Conservation (phyloP, 2,329 filamentous ascomycete species). For the Coniochaeta prunicola region DNA sequence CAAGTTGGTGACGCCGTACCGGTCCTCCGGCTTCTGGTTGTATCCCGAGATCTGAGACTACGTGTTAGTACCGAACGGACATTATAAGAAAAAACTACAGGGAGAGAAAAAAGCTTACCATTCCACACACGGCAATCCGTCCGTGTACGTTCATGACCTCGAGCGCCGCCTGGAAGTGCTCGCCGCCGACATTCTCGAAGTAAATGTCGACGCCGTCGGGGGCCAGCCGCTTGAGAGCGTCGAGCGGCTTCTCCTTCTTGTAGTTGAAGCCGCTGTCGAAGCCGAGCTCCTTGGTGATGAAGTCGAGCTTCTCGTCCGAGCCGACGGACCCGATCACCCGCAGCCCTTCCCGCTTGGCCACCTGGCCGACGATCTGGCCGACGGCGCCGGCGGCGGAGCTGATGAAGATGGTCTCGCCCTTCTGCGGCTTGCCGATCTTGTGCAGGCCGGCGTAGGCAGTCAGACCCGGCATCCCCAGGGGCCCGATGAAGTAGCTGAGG, state of each 20-base stretch:
- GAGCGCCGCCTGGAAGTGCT: conserved; percentile 40
- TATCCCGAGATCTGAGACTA: conserved; percentile 60
- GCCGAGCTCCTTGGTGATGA: conserved; percentile 42
- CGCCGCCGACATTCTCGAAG: conserved; percentile 47
- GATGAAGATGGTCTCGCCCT: conserved; percentile 75
- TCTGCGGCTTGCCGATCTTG: conserved; percentile 64
- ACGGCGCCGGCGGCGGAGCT: conserved; percentile 75
- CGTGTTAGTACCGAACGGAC: background rate
- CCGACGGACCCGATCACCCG: conserved; percentile 76
- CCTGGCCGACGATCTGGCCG: conserved; percentile 74
- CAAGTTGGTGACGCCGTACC: conserved; percentile 61
- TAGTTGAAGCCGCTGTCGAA: conserved; percentile 72
- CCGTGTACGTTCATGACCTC: conserved; percentile 50
- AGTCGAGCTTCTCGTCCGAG: conserved; percentile 71
- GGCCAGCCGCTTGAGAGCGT: conserved; percentile 63
- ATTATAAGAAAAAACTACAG: background rate
- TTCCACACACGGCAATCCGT: conserved; percentile 56
- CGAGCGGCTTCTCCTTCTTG: conserved; percentile 66
- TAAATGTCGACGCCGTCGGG: conserved; percentile 70
- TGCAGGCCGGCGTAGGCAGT: conserved; percentile 52
- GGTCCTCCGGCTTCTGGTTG: conserved; percentile 49
- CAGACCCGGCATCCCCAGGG: conserved; percentile 45
- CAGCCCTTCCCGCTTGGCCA: conserved; percentile 75
- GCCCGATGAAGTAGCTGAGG: conserved; percentile 61
- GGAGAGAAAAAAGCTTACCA: conserved; percentile 34